Conservation (phyloP, 495 filamentous ascomycete species). For the Penicillium ochrochloron region DNA sequence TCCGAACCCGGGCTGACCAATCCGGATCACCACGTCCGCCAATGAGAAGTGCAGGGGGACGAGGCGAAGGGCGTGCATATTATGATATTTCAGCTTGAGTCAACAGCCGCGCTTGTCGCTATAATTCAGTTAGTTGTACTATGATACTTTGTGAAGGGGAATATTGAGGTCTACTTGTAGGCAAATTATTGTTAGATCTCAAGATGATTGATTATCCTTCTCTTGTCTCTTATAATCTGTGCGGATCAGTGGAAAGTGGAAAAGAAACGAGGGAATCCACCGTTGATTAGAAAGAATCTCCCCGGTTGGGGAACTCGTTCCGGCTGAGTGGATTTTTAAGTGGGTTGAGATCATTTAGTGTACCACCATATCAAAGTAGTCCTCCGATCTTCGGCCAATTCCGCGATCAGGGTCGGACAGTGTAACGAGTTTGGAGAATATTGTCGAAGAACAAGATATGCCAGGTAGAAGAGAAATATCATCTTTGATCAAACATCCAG, state of each 20-base stretch:
- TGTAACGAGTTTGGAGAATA: background rate
- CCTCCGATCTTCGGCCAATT: conserved; percentile 23
- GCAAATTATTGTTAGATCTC: background rate
- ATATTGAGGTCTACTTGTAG: background rate
- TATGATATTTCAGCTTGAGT: background rate
- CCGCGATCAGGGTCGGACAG: background rate
- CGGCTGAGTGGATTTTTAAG: background rate
- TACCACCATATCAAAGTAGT: background rate
- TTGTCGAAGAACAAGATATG: background rate
- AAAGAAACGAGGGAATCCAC: background rate
- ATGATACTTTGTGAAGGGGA: background rate
- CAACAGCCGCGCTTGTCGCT: conserved; percentile 27
- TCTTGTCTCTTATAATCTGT: background rate
- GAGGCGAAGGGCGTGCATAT: background rate
- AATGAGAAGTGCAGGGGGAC: conserved; percentile 4
- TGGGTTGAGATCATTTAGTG: background rate
- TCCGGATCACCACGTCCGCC: background rate
- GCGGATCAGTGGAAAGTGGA: conserved; percentile 5
- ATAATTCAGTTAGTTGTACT: conserved; percentile 1
- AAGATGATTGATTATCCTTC: background rate
- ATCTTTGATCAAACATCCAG: background rate
- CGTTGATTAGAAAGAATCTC: background rate
- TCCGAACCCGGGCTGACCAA: conserved; percentile 18
- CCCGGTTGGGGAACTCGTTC: conserved; percentile 7
- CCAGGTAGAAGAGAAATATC: background rate